These are phyloP conservation scores for Zygosaccharomyces bisporus DNA, from an alignment of 805 yeast species.

Conservation along the genomic window DNA sequence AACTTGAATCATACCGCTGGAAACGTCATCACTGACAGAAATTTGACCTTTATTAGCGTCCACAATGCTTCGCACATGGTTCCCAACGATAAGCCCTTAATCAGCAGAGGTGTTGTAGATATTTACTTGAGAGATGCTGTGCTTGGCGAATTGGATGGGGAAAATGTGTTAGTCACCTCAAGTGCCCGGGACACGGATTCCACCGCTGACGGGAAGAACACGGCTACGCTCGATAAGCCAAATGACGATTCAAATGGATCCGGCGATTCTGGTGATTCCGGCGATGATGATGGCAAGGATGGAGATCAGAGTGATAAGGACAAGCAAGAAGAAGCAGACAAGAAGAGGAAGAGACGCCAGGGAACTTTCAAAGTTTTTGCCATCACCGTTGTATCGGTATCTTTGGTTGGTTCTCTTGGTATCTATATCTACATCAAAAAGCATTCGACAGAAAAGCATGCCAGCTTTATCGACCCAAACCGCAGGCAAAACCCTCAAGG, in stretches of 20 bases:
- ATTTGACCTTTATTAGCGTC: slow-evolving; percentile 71
- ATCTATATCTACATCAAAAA: slow-evolving; percentile 16
- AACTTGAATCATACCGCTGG: slow-evolving; percentile 44
- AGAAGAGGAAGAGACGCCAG: slow-evolving; percentile 11
- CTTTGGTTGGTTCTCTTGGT: slow-evolving; percentile 10
- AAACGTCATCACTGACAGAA: slow-evolving; percentile 51
- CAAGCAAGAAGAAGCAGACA: slow-evolving; percentile 10
- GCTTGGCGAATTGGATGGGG: slow-evolving; percentile 52
- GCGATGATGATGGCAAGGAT: slow-evolving; percentile 51
- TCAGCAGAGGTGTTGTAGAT: slow-evolving; percentile 68
- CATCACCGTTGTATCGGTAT: slow-evolving; percentile 10
- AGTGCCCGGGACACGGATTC: slow-evolving; percentile 44
- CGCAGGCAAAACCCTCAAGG: slow-evolving; percentile 19
- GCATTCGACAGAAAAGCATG: slow-evolving; percentile 18
- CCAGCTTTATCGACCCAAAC: slow-evolving; percentile 22
- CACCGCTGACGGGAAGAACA: slow-evolving; percentile 14
- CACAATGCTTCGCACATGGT: slow-evolving; percentile 90
- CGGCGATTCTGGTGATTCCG: slow-evolving; percentile 31
- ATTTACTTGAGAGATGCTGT: slow-evolving; percentile 45
- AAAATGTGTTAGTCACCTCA: slow-evolving; percentile 41
- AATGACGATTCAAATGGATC: slow-evolving; percentile 44
- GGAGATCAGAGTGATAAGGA: slow-evolving; percentile 38
- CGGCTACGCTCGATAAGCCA: slow-evolving; percentile 41
- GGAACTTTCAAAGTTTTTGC: slow-evolving; percentile 9
- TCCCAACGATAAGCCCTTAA: slow-evolving; percentile 72